Conservation (phyloP, 2,329 filamentous ascomycete genomes). For the Colletotrichum sp. region DNA sequence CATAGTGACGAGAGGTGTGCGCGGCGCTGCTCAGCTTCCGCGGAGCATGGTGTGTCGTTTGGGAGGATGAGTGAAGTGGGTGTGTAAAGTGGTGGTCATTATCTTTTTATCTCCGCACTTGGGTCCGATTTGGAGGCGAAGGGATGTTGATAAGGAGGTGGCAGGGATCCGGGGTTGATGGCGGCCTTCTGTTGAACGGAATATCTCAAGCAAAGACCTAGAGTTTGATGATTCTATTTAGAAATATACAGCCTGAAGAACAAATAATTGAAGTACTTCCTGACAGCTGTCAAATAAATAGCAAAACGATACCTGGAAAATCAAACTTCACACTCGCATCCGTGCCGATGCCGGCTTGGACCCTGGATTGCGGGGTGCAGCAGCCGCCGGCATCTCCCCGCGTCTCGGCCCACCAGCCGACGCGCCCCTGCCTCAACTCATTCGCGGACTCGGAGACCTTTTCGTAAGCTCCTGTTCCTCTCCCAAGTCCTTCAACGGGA, state of each 20-base stretch:
- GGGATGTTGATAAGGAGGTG: not conserved
- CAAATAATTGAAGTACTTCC: not conserved
- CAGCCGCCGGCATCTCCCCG: not conserved
- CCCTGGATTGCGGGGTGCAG: not conserved
- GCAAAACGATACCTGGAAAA: not conserved
- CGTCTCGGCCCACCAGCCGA: not conserved
- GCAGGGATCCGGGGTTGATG: not conserved
- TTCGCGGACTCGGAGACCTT: not conserved
- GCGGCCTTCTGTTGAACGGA: not conserved
- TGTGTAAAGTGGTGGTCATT: not conserved
- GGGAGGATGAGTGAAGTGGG: not conserved
- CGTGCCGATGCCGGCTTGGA: not conserved
- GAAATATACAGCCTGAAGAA: not conserved
- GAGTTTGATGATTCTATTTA: rapidly evolving
- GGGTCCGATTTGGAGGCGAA: not conserved
- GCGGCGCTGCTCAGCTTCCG: not conserved
- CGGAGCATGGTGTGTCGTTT: not conserved
- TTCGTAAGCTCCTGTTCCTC: slow-evolving; percentile 3
- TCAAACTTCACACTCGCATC: not conserved
- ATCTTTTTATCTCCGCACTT: not conserved
- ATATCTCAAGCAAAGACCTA: not conserved
- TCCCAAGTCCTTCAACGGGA: not conserved
- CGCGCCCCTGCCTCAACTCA: not conserved
- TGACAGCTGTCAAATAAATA: not conserved
- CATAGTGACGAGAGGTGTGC: not conserved